phyloP scores from a whole-genome alignment of 2,329 filamentous ascomycete genomes.

The Zopfia rhizophila region DNA sequence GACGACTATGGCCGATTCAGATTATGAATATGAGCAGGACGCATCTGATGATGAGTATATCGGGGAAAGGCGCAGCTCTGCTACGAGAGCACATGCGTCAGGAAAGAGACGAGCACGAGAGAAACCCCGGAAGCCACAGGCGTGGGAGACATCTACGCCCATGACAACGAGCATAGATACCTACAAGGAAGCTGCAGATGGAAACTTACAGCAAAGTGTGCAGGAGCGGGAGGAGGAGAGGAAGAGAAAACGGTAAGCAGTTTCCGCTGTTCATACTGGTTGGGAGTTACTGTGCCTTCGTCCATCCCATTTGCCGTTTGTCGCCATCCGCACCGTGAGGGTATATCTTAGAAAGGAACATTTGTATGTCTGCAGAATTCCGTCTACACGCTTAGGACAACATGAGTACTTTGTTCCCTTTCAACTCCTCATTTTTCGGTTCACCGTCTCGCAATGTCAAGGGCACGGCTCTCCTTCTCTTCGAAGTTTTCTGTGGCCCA shows the following conservation, averaged over 20 bases:
- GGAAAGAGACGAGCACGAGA: slow-evolving; percentile 33
- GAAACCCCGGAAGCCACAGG: slow-evolving; percentile 56
- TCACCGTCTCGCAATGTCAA: no score
- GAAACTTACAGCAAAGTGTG: slow-evolving; percentile 76
- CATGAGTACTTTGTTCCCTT: no score
- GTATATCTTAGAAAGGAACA: no score
- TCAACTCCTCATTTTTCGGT: no score
- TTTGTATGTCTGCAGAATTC: no score
- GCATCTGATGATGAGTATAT: slow-evolving; percentile 73
- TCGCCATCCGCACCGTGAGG: no score
- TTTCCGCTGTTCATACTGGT: neutral
- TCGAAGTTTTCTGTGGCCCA: no score
- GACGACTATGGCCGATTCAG: slow-evolving; percentile 74
- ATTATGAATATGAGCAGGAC: slow-evolving; percentile 75
- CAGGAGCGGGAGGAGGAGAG: slow-evolving; percentile 81
- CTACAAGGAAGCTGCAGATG: slow-evolving; percentile 81
- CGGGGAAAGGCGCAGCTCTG: slow-evolving; percentile 47
- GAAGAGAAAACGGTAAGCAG: slow-evolving; percentile 74
- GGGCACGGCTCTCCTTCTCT: no score
- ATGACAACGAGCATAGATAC: slow-evolving; percentile 68
- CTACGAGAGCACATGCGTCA: slow-evolving; percentile 36
- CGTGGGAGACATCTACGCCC: slow-evolving; percentile 60
- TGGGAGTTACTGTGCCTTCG: no score
- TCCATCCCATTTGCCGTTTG: no score
- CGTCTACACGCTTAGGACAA: no score